These are phyloP conservation scores for Kluyveromyces sp. DNA, from an alignment of 1,139 yeast genomes.

Conservation along the genomic window DNA sequence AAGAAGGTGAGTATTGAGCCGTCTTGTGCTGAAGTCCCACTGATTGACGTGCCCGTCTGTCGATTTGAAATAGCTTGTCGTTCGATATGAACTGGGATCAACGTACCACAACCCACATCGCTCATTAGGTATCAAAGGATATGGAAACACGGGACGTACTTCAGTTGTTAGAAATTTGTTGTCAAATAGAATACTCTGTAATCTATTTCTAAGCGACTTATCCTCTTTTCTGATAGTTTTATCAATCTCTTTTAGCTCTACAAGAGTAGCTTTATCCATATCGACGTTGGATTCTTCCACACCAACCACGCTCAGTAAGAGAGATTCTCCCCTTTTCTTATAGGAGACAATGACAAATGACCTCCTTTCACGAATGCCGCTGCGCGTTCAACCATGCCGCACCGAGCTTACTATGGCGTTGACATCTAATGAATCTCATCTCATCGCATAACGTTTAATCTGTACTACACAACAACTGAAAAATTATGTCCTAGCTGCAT, in stretches of 20 bases:
- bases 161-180: slow-evolving; percentile 37
- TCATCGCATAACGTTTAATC: too few relatives aligned
- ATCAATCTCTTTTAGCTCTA: slow-evolving; percentile 13
- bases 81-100: slow-evolving; percentile 36
- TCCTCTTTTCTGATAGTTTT: slow-evolving; percentile 44
- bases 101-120: slow-evolving; percentile 88
- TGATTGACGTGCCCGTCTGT: slow-evolving; percentile 83
- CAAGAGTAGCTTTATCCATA: background rate
- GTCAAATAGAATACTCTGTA: slow-evolving; percentile 66
- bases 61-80: slow-evolving; percentile 71
- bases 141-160: slow-evolving; percentile 28
- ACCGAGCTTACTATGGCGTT: too few relatives aligned
- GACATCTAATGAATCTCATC: too few relatives aligned
- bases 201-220: slow-evolving; percentile 51
- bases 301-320: too few relatives aligned
- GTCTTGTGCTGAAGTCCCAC: slow-evolving; percentile 69
- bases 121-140: slow-evolving; percentile 63
- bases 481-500: too few relatives aligned
- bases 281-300: background rate
- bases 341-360: too few relatives aligned
- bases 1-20: slow-evolving; percentile 67
- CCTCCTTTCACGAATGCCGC: too few relatives aligned
- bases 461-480: too few relatives aligned
- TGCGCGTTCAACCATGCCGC: too few relatives aligned
- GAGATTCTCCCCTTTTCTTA: too few relatives aligned